Evolutionary conservation across 345 rosid species (phyloP).

Genomic region (Aquilaria malaccensis): DNA sequence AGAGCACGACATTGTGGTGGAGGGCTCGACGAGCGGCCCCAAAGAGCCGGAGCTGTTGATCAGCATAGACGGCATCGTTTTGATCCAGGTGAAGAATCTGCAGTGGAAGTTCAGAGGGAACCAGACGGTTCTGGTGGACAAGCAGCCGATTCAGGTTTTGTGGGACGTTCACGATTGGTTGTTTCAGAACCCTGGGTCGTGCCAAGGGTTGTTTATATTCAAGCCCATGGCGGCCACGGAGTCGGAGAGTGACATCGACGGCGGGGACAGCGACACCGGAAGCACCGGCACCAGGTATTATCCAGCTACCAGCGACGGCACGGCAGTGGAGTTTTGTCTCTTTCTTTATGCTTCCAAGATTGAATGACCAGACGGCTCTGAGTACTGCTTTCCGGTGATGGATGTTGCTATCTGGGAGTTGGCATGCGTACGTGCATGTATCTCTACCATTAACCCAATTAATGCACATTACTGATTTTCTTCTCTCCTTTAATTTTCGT

Average conservation of each 20-base stretch:
- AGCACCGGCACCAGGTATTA: conserved; percentile 55
- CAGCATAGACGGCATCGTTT: conserved; percentile 71
- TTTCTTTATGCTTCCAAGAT: conserved; percentile 89
- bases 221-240: conserved; percentile 55
- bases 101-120: conserved; percentile 98
- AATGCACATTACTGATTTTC: background rate
- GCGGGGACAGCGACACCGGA: conserved; percentile 43
- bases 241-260: conserved; percentile 47
- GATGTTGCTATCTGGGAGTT: too few relatives aligned
- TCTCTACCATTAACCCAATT: background rate
- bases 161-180: conserved; percentile 99
- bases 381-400: background rate
- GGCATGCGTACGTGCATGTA: background rate
- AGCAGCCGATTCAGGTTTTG: conserved; percentile 63
- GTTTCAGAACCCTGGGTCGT: conserved; percentile 46
- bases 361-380: conserved; percentile 30
- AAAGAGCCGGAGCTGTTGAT: conserved; percentile 94
- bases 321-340: conserved; percentile 61
- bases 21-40: conserved; percentile 49
- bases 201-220: conserved; percentile 78
- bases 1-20: conserved; percentile 81
- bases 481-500: background rate
- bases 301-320: conserved; percentile 30
- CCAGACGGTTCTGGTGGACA: conserved; percentile 72
- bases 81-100: conserved; percentile 71